These are phyloP conservation scores for Phytophthora citrophthora DNA, from an alignment of 352 stramenopile genomes.

Conservation along the genomic window DNA sequence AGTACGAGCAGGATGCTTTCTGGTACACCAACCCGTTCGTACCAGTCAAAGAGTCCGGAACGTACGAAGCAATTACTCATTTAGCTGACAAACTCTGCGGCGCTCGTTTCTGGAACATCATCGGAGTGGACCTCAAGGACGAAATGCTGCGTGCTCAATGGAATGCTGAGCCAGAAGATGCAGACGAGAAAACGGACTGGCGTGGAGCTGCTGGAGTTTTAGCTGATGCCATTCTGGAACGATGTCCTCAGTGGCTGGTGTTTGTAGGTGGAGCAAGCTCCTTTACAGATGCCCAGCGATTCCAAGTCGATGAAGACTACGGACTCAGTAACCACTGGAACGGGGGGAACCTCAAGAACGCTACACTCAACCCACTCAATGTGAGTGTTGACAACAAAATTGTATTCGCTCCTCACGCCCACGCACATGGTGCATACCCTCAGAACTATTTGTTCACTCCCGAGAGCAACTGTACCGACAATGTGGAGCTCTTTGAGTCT, in stretches of 20 bases:
- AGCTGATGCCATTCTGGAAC: conserved; percentile 47
- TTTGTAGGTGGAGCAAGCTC: conserved; percentile 67
- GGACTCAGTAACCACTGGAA: conserved; percentile 57
- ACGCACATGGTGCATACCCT: conserved; percentile 59
- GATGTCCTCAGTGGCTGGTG: conserved; percentile 70
- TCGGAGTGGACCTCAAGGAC: conserved; percentile 77
- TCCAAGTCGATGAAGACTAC: conserved; percentile 54
- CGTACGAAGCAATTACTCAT: conserved; percentile 55
- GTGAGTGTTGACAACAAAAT: conserved; percentile 59
- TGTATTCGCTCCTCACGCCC: conserved; percentile 68
- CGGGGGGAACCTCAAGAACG: conserved; percentile 71
- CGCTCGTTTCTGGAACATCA: conserved; percentile 67
- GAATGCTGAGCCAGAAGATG: conserved; percentile 30
- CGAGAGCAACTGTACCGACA: conserved; percentile 48
- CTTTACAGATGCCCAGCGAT: conserved; percentile 39
- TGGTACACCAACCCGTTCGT: conserved; percentile 71
- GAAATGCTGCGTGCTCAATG: conserved; percentile 53
- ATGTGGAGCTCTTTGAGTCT: conserved; percentile 25
- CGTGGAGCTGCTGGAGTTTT: conserved; percentile 41
- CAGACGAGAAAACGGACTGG: conserved; percentile 46
- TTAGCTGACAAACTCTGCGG: conserved; percentile 57
- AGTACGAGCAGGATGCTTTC: conserved; percentile 60
- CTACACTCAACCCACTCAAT: conserved; percentile 51
- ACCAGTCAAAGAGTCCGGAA: conserved; percentile 47
- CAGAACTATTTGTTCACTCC: conserved; percentile 66